Percentiles rank a stretch among this genome's conserved stretches.
phyloP scores from a whole-genome alignment of 768 basidiomycete genomes.

The Dendrothele bispora region DNA sequence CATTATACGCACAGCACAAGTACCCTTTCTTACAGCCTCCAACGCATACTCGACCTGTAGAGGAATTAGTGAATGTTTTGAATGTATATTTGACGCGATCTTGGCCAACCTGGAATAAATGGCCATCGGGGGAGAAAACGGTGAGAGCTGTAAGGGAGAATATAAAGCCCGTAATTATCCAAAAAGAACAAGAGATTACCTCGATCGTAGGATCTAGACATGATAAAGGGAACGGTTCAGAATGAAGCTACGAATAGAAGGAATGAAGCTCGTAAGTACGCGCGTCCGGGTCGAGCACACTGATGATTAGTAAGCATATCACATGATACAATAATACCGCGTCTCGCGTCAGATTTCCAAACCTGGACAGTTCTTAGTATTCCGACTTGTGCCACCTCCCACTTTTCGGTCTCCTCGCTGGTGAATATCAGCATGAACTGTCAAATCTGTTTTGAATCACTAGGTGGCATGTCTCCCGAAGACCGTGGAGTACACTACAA shows the following conservation, averaged over 20 bases:
- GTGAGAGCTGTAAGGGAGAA: slow-evolving; percentile 69
- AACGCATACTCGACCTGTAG: slow-evolving; percentile 99
- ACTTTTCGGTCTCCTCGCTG: too few relatives aligned
- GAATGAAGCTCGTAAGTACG: slow-evolving; percentile 31
- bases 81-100: slow-evolving; percentile 23
- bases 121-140: slow-evolving; percentile 98
- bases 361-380: neutral
- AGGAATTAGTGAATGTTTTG: slow-evolving; percentile 16
- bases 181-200: slow-evolving; percentile 45
- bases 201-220: slow-evolving; percentile 98
- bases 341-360: neutral
- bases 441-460: slow-evolving; percentile 47
- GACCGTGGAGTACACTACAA: slow-evolving; percentile 59
- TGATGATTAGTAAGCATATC: slow-evolving; percentile 27
- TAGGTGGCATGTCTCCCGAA: slow-evolving; percentile 34
- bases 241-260: slow-evolving; percentile 10
- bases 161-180: neutral
- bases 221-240: slow-evolving; percentile 32
- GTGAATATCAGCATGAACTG: slow-evolving; percentile 39
- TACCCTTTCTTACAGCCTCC: slow-evolving; percentile 97
- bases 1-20: slow-evolving; percentile 76
- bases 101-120: slow-evolving; percentile 85
- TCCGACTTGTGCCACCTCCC: neutral
- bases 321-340: slow-evolving; percentile 14
- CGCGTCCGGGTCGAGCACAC: slow-evolving; percentile 41